Conservation (phyloP, 495 filamentous ascomycete genomes). For the Penicillium subrubescens region DNA sequence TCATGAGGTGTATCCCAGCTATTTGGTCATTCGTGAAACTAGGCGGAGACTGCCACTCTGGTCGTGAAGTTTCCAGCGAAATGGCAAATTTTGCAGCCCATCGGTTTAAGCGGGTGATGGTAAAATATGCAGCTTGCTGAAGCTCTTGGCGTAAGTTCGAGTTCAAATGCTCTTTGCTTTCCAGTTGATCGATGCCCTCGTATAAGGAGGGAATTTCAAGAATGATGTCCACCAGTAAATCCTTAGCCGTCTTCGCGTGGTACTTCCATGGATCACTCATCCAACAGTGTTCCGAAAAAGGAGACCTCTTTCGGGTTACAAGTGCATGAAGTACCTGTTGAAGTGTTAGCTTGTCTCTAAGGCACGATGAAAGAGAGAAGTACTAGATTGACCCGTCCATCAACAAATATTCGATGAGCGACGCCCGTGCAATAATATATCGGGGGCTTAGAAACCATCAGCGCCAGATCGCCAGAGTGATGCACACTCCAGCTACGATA, state of each 20-base stretch:
- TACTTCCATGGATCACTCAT: constrained; percentile 9
- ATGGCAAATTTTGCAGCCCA: constrained; percentile 5
- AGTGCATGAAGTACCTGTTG: constrained; percentile 3
- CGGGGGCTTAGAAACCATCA: constrained; percentile 8
- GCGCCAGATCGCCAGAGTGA: constrained; percentile 13
- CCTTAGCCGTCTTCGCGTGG: constrained; percentile 10
- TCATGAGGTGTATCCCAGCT: constrained; percentile 6
- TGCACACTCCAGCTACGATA: constrained; percentile 7
- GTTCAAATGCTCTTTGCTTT: neutral
- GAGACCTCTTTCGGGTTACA: neutral
- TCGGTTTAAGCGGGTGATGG: neutral
- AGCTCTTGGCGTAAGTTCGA: neutral
- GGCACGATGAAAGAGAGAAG: neutral
- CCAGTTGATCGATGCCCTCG: constrained; percentile 5
- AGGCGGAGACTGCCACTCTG: neutral
- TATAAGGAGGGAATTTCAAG: constrained; percentile 11
- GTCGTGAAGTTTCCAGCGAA: neutral
- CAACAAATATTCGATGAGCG: constrained; percentile 12
- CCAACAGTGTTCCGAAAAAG: neutral
- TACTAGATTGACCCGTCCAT: constrained; percentile 11
- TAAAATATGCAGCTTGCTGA: neutral
- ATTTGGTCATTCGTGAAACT: neutral
- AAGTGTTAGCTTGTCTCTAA: neutral
- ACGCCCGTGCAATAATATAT: constrained; percentile 4
- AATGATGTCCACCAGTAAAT: constrained; percentile 10